Percentiles rank a stretch among this genome's conserved stretches.
Evolutionary conservation across 306 rosid species (phyloP).

Genomic region (Calophaca sinica): DNA sequence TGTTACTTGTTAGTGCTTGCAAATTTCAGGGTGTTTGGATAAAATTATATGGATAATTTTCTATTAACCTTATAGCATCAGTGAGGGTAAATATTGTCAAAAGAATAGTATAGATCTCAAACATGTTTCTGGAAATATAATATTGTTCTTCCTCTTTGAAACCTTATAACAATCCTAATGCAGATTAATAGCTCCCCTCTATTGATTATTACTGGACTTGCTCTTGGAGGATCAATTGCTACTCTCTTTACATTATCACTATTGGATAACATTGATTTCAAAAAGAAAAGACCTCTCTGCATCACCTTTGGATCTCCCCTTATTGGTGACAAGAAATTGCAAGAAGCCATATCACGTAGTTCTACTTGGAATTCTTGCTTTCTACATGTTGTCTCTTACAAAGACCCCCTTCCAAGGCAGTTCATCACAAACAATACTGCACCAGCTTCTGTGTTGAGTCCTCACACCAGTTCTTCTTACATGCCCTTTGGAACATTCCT

Average conservation of each 20-base stretch:
- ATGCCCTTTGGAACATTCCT: conserved; percentile 77
- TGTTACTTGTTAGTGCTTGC: too few species aligned
- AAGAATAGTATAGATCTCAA: too few species aligned
- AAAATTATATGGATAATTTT: too few species aligned
- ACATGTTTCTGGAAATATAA: too few species aligned
- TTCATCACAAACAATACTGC: neutral
- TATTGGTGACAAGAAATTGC: conserved; percentile 55
- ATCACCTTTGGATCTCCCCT: conserved; percentile 84
- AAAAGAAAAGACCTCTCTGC: conserved; percentile 64
- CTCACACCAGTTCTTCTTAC: conserved; percentile 3
- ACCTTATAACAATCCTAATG: conserved; percentile 8
- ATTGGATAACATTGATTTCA: conserved; percentile 47
- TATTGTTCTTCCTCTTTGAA: too few species aligned
- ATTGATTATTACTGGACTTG: conserved; percentile 67
- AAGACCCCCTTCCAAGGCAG: conserved; percentile 54
- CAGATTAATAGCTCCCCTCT: conserved; percentile 40
- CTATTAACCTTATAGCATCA: too few species aligned
- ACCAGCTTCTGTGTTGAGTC: too few species aligned
- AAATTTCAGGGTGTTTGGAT: too few species aligned
- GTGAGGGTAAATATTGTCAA: neutral
- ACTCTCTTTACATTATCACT: conserved; percentile 70
- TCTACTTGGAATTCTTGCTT: conserved; percentile 73
- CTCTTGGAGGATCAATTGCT: conserved; percentile 75
- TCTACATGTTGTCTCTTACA: conserved; percentile 60
- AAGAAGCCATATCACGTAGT: conserved; percentile 52